Base-by-base conservation (phyloP, 495 filamentous ascomycete species). In the Penicillium manginii region DNA sequence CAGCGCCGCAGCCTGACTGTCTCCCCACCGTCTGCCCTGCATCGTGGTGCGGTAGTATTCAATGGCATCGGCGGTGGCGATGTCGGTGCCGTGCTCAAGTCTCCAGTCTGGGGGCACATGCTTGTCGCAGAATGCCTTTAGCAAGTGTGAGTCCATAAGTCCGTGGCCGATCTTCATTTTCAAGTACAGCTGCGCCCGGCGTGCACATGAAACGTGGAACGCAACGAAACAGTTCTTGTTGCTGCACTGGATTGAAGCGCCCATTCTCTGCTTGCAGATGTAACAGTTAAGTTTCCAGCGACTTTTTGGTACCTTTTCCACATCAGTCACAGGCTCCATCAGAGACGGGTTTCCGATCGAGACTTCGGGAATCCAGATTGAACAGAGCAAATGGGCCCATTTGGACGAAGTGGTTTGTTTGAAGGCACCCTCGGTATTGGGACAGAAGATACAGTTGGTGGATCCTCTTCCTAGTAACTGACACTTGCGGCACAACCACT, bases 361-460 rank as follows among this genome's bases (percentile, higher is more conserved):
- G 11, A 98, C 90, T 73, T 99, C 94, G 3, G 96, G 93, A 65
- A 99, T 97, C 94, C 94, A 99, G 70, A 98, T 91, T 26, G 94
- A 91, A 68, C 94, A 99, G 10, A 99, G 83, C 2, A 99, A 77
- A 81, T 99, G 94, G 14, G 93, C 90, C 94, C 94, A 99, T 75
- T 92, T 91, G 0, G 90, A 93, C 1, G 89, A 88, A 55, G 91
- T 96, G 0, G 94, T 98, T 71, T 97, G 94, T 70, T 99, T 99
- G 80, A 99, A 99, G 12, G 94, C 94, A 22, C 94, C 94, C 68
- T 98, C 94, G 2, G 87, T 93, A 71, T 98, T 98, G 0, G 94
- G 94, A 64, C 94, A 99, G 73, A 99, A 97, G 54, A 98, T 96
- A 78, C 94, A 99, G 23, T 93, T 94, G 77, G 91, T 90, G 58